Evolutionary conservation across 345 rosid species (phyloP).

Genomic region (Arabidopsis suecica): DNA sequence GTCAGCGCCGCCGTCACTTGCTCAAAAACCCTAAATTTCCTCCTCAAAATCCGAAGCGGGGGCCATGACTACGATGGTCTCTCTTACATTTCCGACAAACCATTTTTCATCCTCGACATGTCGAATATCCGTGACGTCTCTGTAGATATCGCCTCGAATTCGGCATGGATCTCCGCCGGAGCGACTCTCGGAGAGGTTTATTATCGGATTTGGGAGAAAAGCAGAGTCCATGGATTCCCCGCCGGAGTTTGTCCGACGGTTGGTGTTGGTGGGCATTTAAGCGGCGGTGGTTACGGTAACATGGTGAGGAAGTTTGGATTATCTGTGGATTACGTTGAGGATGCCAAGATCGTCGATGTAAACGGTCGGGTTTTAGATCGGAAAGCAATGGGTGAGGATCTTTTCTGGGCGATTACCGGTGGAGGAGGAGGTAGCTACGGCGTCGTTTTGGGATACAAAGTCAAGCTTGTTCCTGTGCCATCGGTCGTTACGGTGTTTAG

Average conservation of each 20-base stretch:
- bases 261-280: slow-evolving; percentile 70
- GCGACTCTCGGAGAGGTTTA: slow-evolving; percentile 68
- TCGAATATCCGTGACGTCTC: slow-evolving; percentile 49
- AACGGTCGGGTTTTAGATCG: slow-evolving; percentile 54
- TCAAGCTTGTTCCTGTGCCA: slow-evolving; percentile 62
- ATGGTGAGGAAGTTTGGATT: slow-evolving; percentile 63
- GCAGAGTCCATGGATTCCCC: slow-evolving; percentile 56
- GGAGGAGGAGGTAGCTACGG: slow-evolving; percentile 70
- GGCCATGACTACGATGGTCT: slow-evolving; percentile 65
- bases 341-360: slow-evolving; percentile 67
- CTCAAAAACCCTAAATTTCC: slow-evolving; percentile 51
- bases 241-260: slow-evolving; percentile 73
- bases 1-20: slow-evolving; percentile 64
- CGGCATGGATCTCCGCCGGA: slow-evolving; percentile 66
- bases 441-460: slow-evolving; percentile 55
- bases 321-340: slow-evolving; percentile 54
- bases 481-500: slow-evolving; percentile 58
- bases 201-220: slow-evolving; percentile 51
- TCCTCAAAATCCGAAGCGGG: slow-evolving; percentile 62
- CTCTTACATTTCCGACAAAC: slow-evolving; percentile 57
- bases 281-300: slow-evolving; percentile 70
- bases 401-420: slow-evolving; percentile 69
- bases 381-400: slow-evolving; percentile 64
- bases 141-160: slow-evolving; percentile 30
- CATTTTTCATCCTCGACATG: slow-evolving; percentile 67